These are phyloP conservation scores for Erucastrum elatum DNA, from an alignment of 345 rosid species.

Conservation along the genomic window DNA sequence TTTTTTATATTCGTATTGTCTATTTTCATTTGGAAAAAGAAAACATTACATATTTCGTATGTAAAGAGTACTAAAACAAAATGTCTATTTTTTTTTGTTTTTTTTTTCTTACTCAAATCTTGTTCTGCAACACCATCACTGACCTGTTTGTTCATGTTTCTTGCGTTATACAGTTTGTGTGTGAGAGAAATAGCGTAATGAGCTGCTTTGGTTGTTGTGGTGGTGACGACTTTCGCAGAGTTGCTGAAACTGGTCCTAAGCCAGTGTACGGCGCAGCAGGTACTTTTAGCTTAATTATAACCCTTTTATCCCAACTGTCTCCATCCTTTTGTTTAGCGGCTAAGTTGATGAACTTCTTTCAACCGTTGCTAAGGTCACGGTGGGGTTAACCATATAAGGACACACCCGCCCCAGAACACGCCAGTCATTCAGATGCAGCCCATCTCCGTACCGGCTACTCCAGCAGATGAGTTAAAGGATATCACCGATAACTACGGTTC, in stretches of 20 bases:
- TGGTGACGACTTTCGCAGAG: constrained; percentile 55
- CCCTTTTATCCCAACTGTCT: neutral
- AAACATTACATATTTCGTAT: neutral
- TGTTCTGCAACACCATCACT: constrained; percentile 8
- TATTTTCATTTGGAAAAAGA: neutral
- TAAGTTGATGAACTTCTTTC: neutral
- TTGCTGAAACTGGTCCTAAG: constrained; percentile 52
- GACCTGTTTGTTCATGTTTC: neutral
- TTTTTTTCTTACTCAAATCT: neutral
- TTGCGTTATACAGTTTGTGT: constrained; percentile 12
- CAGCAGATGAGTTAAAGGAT: constrained; percentile 62
- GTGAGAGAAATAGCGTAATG: constrained; percentile 47
- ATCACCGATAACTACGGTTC: constrained; percentile 68
- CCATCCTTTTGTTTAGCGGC: neutral
- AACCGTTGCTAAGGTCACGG: constrained; percentile 45
- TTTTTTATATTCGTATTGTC: constrained; percentile 8
- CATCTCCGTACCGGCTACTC: constrained; percentile 55
- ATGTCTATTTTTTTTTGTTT: neutral
- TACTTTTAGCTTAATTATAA: no score
- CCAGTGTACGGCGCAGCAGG: constrained; percentile 50
- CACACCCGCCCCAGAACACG: constrained; percentile 39
- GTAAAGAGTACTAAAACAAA: neutral
- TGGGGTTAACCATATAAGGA: constrained; percentile 48
- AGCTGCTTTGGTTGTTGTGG: constrained; percentile 68
- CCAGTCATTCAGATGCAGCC: constrained; percentile 53